A percentile compares a stretch with the other conserved stretches of the same genome.
Evolutionary conservation across 2,329 filamentous ascomycete genomes (phyloP).

Genomic region (Colletotrichum cereale): DNA sequence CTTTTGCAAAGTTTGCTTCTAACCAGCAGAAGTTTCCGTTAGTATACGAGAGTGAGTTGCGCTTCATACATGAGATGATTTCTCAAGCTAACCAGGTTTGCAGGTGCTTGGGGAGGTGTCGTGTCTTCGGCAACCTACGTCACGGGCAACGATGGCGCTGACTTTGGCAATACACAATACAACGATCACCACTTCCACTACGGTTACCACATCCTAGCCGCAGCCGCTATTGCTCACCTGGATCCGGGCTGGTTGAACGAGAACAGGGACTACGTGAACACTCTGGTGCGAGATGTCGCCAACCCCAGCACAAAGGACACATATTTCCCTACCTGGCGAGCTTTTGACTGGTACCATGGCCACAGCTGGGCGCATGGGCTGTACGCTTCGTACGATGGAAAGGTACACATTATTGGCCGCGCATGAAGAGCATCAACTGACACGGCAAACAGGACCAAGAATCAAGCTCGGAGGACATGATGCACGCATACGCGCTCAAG

Average conservation of each 20-base stretch:
- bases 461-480: constrained; percentile 89
- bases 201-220: constrained; percentile 90
- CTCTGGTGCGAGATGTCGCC: constrained; percentile 83
- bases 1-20: constrained; percentile 74
- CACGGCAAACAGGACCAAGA: constrained; percentile 71
- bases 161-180: constrained; percentile 93
- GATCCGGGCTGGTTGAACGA: constrained; percentile 79
- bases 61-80: not conserved
- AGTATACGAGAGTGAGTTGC: constrained; percentile 70
- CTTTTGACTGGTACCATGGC: constrained; percentile 94
- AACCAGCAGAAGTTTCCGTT: constrained; percentile 77
- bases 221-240: constrained; percentile 84
- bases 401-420: constrained; percentile 56
- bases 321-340: constrained; percentile 84
- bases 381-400: constrained; percentile 78
- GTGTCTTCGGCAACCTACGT: constrained; percentile 81
- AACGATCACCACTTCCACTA: constrained; percentile 84
- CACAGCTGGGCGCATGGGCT: constrained; percentile 93
- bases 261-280: constrained; percentile 86
- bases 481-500: constrained; percentile 89
- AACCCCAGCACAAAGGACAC: constrained; percentile 79
- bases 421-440: constrained; percentile 7
- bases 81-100: constrained; percentile 22
- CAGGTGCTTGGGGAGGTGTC: constrained; percentile 81
- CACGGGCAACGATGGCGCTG: constrained; percentile 76